Percentiles rank a stretch among this genome's conserved stretches.
phyloP scores from a whole-genome alignment of 495 filamentous ascomycete genomes.

The Clohesyomyces aquaticus region DNA sequence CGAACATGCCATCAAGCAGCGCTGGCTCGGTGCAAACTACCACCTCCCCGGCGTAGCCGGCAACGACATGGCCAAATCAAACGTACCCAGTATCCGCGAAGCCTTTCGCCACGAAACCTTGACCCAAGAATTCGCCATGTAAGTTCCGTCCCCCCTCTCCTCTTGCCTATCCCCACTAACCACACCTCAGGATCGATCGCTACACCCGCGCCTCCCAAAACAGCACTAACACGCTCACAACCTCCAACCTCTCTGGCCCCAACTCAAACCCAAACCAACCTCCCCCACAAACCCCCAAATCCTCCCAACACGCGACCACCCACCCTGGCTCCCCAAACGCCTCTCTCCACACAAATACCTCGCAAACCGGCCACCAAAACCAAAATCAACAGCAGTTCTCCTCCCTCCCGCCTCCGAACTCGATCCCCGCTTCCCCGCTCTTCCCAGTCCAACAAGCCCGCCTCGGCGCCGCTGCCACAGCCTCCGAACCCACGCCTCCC shows the following conservation, averaged over 20 bases:
- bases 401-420: slow-evolving; percentile 22
- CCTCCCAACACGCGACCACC: slow-evolving; percentile 21
- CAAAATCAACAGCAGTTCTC: slow-evolving; percentile 29
- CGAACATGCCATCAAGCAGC: slow-evolving; percentile 81
- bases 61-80: slow-evolving; percentile 91
- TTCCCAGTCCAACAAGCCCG: slow-evolving; percentile 37
- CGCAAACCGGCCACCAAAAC: slow-evolving; percentile 26
- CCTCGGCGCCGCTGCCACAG: slow-evolving; percentile 18
- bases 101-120: slow-evolving; percentile 85
- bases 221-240: slow-evolving; percentile 20
- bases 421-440: slow-evolving; percentile 21
- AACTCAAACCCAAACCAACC: neutral
- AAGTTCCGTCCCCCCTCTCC: slow-evolving; percentile 13
- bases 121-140: slow-evolving; percentile 81
- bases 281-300: slow-evolving; percentile 32
- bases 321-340: slow-evolving; percentile 40
- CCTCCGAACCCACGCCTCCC: slow-evolving; percentile 10
- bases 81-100: slow-evolving; percentile 90
- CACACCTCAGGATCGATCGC: slow-evolving; percentile 42
- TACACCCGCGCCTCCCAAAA: slow-evolving; percentile 38
- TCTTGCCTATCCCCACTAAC: neutral
- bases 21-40: slow-evolving; percentile 83
- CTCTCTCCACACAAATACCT: slow-evolving; percentile 40
- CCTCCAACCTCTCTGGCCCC: slow-evolving; percentile 20
- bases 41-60: slow-evolving; percentile 73